phyloP scores from a whole-genome alignment of 352 stramenopile species.

The Pseudoperonospora humuli region DNA sequence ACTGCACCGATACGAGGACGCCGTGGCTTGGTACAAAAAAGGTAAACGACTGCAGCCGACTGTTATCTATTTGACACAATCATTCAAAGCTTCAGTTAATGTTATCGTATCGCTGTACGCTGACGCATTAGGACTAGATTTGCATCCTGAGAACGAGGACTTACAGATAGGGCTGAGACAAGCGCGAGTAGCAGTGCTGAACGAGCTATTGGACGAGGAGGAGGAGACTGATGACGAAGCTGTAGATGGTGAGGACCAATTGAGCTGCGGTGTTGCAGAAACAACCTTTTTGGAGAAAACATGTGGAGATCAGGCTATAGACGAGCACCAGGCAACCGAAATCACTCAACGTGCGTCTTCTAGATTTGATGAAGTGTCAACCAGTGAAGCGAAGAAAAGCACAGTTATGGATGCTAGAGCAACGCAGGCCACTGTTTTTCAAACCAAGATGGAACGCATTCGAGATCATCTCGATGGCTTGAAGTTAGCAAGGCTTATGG shows the following conservation, averaged over 20 bases:
- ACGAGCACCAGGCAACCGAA: constrained; percentile 4
- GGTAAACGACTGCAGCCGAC: constrained; percentile 27
- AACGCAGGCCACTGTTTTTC: constrained; percentile 30
- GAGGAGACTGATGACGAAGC: constrained; percentile 25
- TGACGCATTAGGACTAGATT: constrained; percentile 30
- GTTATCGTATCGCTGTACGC: not conserved
- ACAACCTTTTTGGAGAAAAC: not conserved
- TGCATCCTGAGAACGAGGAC: constrained; percentile 29
- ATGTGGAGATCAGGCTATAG: not conserved
- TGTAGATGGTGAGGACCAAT: not conserved
- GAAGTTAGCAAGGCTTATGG: constrained; percentile 42
- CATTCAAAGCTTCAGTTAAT: too few relatives aligned
- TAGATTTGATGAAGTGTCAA: constrained; percentile 6
- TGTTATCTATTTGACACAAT: not conserved
- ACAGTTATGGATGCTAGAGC: constrained; percentile 5
- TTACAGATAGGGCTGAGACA: constrained; percentile 37
- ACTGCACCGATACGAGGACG: constrained; percentile 27
- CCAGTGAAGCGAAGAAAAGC: constrained; percentile 1
- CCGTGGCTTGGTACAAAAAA: constrained; percentile 44
- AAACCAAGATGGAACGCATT: constrained; percentile 45
- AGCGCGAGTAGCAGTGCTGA: constrained; percentile 48
- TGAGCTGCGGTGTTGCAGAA: not conserved
- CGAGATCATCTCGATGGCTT: constrained; percentile 45
- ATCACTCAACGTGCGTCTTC: constrained; percentile 18
- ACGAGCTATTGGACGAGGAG: constrained; percentile 31